These are phyloP conservation scores for Ophiostoma piceae DNA, from an alignment of 2,329 filamentous ascomycete species.

Conservation along the genomic window DNA sequence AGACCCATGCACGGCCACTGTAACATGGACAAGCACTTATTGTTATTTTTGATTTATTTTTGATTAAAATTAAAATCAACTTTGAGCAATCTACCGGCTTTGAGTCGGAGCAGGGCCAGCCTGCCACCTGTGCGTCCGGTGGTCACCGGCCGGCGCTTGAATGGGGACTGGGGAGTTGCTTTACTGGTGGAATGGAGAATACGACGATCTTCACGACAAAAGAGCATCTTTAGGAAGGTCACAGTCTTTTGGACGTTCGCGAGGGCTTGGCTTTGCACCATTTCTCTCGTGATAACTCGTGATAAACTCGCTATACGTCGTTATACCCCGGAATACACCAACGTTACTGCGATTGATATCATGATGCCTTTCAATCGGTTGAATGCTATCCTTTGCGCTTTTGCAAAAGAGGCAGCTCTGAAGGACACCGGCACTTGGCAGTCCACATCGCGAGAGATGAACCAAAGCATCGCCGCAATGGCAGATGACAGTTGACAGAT, in stretches of 20 bases:
- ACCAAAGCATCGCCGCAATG: not conserved
- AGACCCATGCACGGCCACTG: not conserved
- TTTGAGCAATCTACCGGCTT: not conserved
- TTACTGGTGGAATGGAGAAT: not conserved
- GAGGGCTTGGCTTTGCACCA: constrained; percentile 13
- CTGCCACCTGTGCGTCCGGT: not conserved
- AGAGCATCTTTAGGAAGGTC: constrained; percentile 3
- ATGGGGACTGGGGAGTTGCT: not conserved
- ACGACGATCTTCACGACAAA: not conserved
- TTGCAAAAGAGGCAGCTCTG: constrained; percentile 10
- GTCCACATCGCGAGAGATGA: not conserved
- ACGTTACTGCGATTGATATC: not conserved
- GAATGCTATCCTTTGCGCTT: not conserved
- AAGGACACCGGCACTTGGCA: not conserved
- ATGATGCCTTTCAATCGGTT: not conserved
- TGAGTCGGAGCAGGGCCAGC: not conserved
- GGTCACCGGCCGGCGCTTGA: not conserved
- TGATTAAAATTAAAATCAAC: not conserved
- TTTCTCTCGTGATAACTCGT: not conserved
- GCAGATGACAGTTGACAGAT: constrained; percentile 6
- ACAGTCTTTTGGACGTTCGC: not conserved
- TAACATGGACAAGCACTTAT: not conserved
- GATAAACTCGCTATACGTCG: not conserved
- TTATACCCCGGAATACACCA: not conserved
- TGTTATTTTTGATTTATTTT: not conserved